Conservation (phyloP, 257 asterid genomes). For the Rubia yunnanensis region DNA sequence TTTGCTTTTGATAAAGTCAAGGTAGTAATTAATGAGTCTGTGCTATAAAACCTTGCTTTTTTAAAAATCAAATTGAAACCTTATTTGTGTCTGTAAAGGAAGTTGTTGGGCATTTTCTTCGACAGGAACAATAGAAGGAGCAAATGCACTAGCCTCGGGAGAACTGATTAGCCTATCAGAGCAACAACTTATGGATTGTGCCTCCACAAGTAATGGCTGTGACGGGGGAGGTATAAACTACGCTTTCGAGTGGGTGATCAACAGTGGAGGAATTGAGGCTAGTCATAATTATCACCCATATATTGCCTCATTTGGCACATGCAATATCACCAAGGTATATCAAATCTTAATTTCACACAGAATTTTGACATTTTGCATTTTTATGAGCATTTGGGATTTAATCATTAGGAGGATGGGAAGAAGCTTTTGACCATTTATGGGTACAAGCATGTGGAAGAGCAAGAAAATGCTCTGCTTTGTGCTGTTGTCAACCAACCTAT, state of each 20-base stretch:
- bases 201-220: slow-evolving; percentile 20
- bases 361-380: not conserved
- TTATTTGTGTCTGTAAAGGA: slow-evolving; percentile 13
- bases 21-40: not conserved
- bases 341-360: not conserved
- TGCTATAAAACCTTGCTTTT: not conserved
- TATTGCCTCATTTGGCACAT: slow-evolving; percentile 9
- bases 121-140: slow-evolving; percentile 26
- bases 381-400: not conserved
- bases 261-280: slow-evolving; percentile 25
- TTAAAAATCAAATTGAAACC: not conserved
- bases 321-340: slow-evolving; percentile 22
- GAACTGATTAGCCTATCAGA: slow-evolving; percentile 27
- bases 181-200: slow-evolving; percentile 23
- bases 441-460: slow-evolving; percentile 20
- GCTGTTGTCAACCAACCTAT: slow-evolving; percentile 28
- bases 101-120: slow-evolving; percentile 37
- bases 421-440: slow-evolving; percentile 25
- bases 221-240: slow-evolving; percentile 27
- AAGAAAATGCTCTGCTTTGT: slow-evolving; percentile 21
- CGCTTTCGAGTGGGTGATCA: slow-evolving; percentile 32
- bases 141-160: slow-evolving; percentile 23
- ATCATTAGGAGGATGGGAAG: slow-evolving; percentile 13
- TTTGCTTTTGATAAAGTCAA: not conserved
- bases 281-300: slow-evolving; percentile 25